These are phyloP conservation scores for Xylariaceae sp. DNA, from an alignment of 2,329 filamentous ascomycete species.

Conservation along the genomic window DNA sequence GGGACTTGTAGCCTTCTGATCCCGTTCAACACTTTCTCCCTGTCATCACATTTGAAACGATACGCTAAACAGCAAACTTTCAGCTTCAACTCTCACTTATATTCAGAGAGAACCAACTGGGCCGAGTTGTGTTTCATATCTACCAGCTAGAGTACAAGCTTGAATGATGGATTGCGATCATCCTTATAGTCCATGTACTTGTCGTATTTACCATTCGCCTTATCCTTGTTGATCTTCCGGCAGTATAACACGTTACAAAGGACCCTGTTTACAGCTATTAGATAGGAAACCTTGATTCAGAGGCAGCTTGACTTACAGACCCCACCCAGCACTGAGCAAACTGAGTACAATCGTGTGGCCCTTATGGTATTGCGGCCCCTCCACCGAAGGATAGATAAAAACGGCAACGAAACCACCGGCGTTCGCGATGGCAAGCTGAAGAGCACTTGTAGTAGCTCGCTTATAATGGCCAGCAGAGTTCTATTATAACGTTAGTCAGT, in stretches of 20 bases:
- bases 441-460: slow-evolving; percentile 61
- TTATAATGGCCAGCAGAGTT: slow-evolving; percentile 70
- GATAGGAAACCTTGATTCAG: background rate
- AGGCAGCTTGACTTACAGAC: slow-evolving; percentile 50
- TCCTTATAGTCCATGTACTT: slow-evolving; percentile 57
- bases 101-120: no score
- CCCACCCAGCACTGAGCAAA: slow-evolving; percentile 60
- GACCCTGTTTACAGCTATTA: slow-evolving; percentile 40
- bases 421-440: slow-evolving; percentile 67
- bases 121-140: background rate
- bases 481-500: slow-evolving; percentile 16
- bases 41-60: no score
- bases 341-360: slow-evolving; percentile 62
- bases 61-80: no score
- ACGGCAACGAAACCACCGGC: slow-evolving; percentile 64
- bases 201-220: slow-evolving; percentile 57
- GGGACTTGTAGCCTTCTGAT: no score
- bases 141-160: slow-evolving; percentile 51
- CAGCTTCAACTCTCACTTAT: no score
- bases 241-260: slow-evolving; percentile 61
- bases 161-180: slow-evolving; percentile 62
- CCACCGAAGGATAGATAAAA: slow-evolving; percentile 57
- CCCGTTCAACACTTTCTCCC: no score
- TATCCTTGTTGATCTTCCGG: slow-evolving; percentile 62
- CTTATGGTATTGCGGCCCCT: slow-evolving; percentile 57